Conservation (phyloP, 139 green algal genomes). For the Trebouxia sp. region DNA sequence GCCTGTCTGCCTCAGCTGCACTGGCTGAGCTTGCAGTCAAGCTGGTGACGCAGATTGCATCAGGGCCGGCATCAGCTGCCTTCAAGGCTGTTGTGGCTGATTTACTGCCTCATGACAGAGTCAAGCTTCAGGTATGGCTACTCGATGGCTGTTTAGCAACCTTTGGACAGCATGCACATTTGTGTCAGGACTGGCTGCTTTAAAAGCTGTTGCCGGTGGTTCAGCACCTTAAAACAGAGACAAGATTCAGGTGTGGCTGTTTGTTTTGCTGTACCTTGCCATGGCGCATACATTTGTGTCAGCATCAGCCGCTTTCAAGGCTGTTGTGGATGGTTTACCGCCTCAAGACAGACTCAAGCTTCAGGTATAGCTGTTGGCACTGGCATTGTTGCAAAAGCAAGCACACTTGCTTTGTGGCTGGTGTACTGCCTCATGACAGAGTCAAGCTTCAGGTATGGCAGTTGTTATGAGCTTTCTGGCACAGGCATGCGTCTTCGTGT, state of each 20-base stretch:
- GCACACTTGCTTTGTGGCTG: no score
- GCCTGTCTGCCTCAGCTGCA: neutral
- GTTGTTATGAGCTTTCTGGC: no score
- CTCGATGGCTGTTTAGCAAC: no score
- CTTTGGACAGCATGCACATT: no score
- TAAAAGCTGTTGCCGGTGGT: no score
- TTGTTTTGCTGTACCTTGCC: no score
- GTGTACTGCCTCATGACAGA: no score
- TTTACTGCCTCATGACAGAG: neutral
- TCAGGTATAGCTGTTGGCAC: slow-evolving; percentile 14
- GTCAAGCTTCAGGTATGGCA: no score
- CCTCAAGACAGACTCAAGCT: neutral
- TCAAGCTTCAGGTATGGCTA: slow-evolving; percentile 16
- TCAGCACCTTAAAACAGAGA: no score
- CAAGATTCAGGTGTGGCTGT: no score
- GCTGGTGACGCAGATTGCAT: slow-evolving; percentile 22
- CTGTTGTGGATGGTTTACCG: neutral
- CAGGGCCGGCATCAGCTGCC: slow-evolving; percentile 12
- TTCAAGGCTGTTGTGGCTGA: slow-evolving; percentile 5
- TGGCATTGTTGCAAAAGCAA: no score
- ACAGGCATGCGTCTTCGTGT: neutral
- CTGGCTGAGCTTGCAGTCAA: neutral
- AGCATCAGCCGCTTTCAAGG: slow-evolving; percentile 16
- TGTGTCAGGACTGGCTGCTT: no score
- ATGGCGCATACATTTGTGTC: slow-evolving; percentile 5